Percentiles rank a stretch among this genome's conserved stretches.
Conservation (phyloP, 2,329 filamentous ascomycete genomes). For the Ceratocystiopsis brevicomis region DNA sequence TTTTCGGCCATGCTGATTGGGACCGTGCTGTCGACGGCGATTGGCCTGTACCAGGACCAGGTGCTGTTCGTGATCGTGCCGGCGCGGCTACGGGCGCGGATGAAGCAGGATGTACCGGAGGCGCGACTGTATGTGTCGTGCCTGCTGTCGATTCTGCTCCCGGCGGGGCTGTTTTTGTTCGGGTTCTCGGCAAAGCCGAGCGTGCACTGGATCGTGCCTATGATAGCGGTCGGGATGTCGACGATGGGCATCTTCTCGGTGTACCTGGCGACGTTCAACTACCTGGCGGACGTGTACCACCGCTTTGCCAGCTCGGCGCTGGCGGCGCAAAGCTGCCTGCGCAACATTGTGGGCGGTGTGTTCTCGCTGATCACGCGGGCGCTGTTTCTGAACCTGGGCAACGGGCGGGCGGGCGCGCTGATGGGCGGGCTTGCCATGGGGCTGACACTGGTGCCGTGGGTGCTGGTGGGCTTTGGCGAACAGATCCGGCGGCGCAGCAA, state of each 20-base stretch:
- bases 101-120: slow-evolving; percentile 45
- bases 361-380: slow-evolving; percentile 61
- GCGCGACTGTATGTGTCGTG: slow-evolving; percentile 70
- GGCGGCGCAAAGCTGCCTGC: slow-evolving; percentile 69
- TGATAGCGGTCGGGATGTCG: slow-evolving; percentile 50
- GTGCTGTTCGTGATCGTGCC: slow-evolving; percentile 27
- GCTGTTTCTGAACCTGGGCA: slow-evolving; percentile 56
- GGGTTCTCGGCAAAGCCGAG: slow-evolving; percentile 46
- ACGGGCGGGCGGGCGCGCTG: slow-evolving; percentile 51
- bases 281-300: slow-evolving; percentile 75
- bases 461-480: slow-evolving; percentile 60
- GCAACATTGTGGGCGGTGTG: slow-evolving; percentile 63
- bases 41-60: slow-evolving; percentile 57
- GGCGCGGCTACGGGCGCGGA: slow-evolving; percentile 24
- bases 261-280: slow-evolving; percentile 83
- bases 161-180: slow-evolving; percentile 65
- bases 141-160: slow-evolving; percentile 54
- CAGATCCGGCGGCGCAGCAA: slow-evolving; percentile 57
- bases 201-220: slow-evolving; percentile 54
- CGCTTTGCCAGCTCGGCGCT: slow-evolving; percentile 69
- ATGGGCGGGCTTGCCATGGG: slow-evolving; percentile 52
- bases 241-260: slow-evolving; percentile 77
- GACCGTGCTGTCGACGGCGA: slow-evolving; percentile 41
- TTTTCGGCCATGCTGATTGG: slow-evolving; percentile 58
- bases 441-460: slow-evolving; percentile 72